These are phyloP conservation scores for Volvariella volvacea DNA, from an alignment of 1,284 basidiomycete species.

Conservation along the genomic window DNA sequence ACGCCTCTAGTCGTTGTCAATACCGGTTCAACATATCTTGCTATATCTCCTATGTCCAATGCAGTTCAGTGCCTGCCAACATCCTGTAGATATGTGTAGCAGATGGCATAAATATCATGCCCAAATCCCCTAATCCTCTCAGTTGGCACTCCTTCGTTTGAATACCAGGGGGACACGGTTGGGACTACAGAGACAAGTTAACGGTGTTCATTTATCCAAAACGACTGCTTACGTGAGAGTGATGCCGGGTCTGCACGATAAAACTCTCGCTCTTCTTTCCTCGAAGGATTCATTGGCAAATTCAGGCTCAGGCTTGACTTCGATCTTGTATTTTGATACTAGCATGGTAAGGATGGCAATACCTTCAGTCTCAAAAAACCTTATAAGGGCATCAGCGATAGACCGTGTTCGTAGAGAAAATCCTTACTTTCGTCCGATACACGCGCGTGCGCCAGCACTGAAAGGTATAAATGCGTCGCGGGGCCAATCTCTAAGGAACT, in stretches of 20 bases:
- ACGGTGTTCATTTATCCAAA: not conserved
- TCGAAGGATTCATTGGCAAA: constrained; percentile 40
- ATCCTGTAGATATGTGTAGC: no score
- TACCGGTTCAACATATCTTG: no score
- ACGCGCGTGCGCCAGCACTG: constrained; percentile 39
- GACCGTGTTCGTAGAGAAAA: not conserved
- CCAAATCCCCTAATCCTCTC: no score
- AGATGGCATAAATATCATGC: no score
- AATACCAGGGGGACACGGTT: constrained; percentile 18
- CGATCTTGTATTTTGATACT: constrained; percentile 39
- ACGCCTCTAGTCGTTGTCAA: no score
- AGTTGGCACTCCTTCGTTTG: constrained; percentile 12
- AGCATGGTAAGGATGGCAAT: constrained; percentile 43
- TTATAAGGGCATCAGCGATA: constrained; percentile 12
- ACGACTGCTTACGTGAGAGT: constrained; percentile 32
- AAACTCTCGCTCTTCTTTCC: constrained; percentile 33
- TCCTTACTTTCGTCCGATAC: constrained; percentile 44
- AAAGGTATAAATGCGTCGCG: constrained; percentile 49
- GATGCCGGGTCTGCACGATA: constrained; percentile 25
- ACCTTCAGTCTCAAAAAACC: constrained; percentile 42
- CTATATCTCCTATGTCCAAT: no score
- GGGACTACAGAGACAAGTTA: constrained; percentile 10
- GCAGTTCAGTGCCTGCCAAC: no score
- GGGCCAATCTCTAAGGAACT: constrained; percentile 45
- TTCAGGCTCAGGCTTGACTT: constrained; percentile 42